Evolutionary conservation across 1,139 yeast species (phyloP).

Genomic region (Candida sp.): DNA sequence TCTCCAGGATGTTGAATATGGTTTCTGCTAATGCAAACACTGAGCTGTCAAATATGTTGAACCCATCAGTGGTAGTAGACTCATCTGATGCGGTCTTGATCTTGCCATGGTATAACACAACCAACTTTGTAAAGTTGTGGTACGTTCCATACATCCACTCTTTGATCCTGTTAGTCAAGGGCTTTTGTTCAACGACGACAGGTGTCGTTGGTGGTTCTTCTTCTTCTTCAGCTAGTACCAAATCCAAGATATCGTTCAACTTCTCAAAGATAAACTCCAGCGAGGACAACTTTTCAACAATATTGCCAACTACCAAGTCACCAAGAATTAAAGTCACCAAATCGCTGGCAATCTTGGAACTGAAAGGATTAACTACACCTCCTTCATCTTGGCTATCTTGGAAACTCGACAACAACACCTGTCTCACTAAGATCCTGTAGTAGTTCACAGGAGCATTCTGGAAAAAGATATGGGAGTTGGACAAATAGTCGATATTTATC

Average conservation of each 20-base stretch:
- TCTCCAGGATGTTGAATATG: slow-evolving; percentile 26
- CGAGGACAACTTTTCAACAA: slow-evolving; percentile 30
- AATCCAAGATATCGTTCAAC: slow-evolving; percentile 12
- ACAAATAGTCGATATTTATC: slow-evolving; percentile 19
- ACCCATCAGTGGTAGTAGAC: slow-evolving; percentile 1
- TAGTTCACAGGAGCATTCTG: slow-evolving; percentile 19
- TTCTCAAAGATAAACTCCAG: slow-evolving; percentile 32
- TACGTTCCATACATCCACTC: slow-evolving; percentile 1
- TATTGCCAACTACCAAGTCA: slow-evolving; percentile 38
- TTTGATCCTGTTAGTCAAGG: background rate
- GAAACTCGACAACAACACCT: slow-evolving; percentile 19
- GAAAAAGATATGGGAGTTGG: slow-evolving; percentile 23
- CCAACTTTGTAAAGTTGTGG: slow-evolving; percentile 1
- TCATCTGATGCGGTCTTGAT: background rate
- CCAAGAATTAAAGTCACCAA: slow-evolving; percentile 33
- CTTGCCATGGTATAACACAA: background rate
- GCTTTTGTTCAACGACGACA: background rate
- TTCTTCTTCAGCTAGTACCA: background rate
- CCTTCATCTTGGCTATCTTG: background rate
- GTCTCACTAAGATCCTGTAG: slow-evolving; percentile 27
- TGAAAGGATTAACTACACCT: too few relatives aligned
- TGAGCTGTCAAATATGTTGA: slow-evolving; percentile 21
- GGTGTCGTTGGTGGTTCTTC: background rate
- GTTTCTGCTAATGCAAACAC: slow-evolving; percentile 32
- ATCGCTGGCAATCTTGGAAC: slow-evolving; percentile 33